These are phyloP conservation scores for Fusarium nanum DNA, from an alignment of 2,329 filamentous ascomycete genomes.

Conservation along the genomic window DNA sequence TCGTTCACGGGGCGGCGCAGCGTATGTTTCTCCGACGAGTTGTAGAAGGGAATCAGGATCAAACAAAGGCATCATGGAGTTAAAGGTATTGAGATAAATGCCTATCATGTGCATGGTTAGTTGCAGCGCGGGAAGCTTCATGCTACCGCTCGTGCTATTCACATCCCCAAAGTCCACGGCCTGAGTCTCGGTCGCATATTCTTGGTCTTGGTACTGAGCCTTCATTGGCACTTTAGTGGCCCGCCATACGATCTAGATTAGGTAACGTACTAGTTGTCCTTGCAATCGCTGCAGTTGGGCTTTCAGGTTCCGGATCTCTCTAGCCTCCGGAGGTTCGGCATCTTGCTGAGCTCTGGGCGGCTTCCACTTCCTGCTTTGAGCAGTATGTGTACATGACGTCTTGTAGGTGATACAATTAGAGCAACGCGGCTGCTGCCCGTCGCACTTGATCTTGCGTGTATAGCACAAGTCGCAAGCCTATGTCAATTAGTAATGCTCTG, in stretches of 20 bases:
- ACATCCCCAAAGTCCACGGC: neutral
- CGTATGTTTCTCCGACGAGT: conserved; percentile 6
- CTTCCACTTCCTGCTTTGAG: conserved; percentile 10
- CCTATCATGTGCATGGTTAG: conserved; percentile 17
- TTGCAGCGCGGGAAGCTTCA: neutral
- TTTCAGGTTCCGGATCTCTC: neutral
- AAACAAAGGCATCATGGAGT: conserved; percentile 1
- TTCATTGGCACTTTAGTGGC: neutral
- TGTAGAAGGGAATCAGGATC: conserved; percentile 3
- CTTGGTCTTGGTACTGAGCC: neutral
- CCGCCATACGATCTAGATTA: too few relatives aligned
- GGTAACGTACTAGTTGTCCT: neutral
- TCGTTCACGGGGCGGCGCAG: neutral
- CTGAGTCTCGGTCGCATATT: rapidly evolving
- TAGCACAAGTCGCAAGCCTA: conserved; percentile 20
- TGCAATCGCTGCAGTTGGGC: conserved; percentile 1
- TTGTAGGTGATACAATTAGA: conserved; percentile 19
- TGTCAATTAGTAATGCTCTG: neutral
- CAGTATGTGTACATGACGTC: neutral
- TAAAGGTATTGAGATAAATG: neutral
- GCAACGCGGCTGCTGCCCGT: conserved; percentile 6
- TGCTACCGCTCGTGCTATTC: neutral
- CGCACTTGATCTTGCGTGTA: conserved; percentile 19
- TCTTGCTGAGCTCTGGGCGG: neutral
- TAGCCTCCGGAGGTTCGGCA: neutral